Base-by-base conservation (phyloP, 2,329 filamentous ascomycete genomes). In the Raffaelea deltoideospora region DNA sequence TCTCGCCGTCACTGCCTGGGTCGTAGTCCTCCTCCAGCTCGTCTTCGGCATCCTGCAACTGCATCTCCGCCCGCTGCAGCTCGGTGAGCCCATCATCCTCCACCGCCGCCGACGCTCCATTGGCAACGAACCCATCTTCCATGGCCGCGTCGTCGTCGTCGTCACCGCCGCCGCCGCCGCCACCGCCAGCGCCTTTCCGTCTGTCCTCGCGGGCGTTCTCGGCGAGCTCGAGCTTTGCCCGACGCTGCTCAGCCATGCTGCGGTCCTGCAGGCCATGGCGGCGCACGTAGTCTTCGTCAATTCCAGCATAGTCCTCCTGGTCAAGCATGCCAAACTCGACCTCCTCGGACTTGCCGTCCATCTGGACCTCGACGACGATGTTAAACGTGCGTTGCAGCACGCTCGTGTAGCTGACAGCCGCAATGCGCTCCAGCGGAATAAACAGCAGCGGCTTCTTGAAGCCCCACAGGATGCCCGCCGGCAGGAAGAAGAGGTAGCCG, bases 371-470 rank as follows among this genome's bases (percentile, higher is more conserved):
- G 1, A 79, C 63, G 2, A 69, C 70, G 31, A 81, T 65, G 47
- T 79, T 80, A 47, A 81, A 80, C 0, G 76, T 81, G 18, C 76
- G 64, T 48, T 79, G 75, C 32, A 80, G 57, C 20, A 81, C 72
- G 40, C 61, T 78, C 5, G 74, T 78, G 50, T 78, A 80, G 47
- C 72, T 77, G n/a, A 79, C 61, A 2, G 73, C 72, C 0, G 62
- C 60, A 35, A 80, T 72, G 11, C 67, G 62, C 36, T 69, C 65
- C 15, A 78, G 62, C 5, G 74, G 72, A 5, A 80, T 59, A 46
- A 79, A 79, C 18, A 77, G 55, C 3, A 80, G 52, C 1, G 76
- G 76, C 53, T 80, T 81, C 55, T 79, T 79, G 60, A 76, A 81
- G 1, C 65, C 75, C 73, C 75, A 81, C 8, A 81, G 51, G 37